Evolutionary conservation across 2,329 filamentous ascomycete species (phyloP), one percentile per base, ranked within the genome.

Genomic region (Ophiostoma perfectum): DNA sequence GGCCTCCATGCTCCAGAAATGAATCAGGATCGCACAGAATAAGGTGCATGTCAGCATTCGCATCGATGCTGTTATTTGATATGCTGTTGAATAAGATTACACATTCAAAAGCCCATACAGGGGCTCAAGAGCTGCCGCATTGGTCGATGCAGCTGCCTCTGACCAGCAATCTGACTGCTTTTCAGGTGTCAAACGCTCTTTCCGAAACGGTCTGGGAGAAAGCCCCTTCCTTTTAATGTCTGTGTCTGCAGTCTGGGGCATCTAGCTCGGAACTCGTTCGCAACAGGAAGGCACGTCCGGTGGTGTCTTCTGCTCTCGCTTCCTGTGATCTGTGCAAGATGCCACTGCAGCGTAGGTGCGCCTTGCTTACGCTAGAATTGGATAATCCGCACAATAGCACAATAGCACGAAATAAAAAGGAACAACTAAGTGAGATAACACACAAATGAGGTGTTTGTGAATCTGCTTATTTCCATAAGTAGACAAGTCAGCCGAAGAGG

Each of bases 231-330:
- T 18, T 27, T 18, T 27, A 18, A 55, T 55, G 49, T 55, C 8
- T 55, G 49, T 55, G 49, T 18, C 49, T 55, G 49, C 49, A 55
- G 18, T 55, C n/a, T 18, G 49, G 27, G 49, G 49, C 27, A 27
- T 27, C 27, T 27, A 27, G 27, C 49, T 18, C 58, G 58, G 58
- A 9, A 39, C 16, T 9, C 36, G 36, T 41, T 62, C 60, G 60
- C 60, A 63, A 42, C 60, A 63, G 60, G 60, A 63, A 63, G 38
- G 60, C 39, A 63, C 60, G 60, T 41, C 60, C 60, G 60, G 39
- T 39, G 55, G 55, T 38, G 36, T 36, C 55, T 62, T 36, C 55
- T 62, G 58, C 14, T 42, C 36, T n/a, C 38, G 58, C 58, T 16
- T 42, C 60, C 14, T 63, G 60, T 63, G 60, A 16, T 18, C 38